Evolutionary conservation across 108 stramenopile species (phyloP).

Genomic region (Chaetoceros tenuissimus): DNA sequence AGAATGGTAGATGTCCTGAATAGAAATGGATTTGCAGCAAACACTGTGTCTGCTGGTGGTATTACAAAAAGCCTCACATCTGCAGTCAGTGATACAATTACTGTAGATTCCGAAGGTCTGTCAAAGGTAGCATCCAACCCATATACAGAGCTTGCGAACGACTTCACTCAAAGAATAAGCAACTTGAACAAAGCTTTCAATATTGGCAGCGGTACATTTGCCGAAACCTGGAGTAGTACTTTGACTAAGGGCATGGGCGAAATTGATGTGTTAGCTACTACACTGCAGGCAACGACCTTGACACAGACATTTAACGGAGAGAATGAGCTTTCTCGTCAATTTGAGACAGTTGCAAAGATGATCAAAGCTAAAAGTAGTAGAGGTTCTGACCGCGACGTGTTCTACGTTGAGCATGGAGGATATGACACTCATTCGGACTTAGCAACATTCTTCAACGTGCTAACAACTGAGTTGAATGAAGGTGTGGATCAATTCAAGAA

Average conservation of each 20-base stretch:
- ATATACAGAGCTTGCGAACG: not conserved
- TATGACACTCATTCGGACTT: constrained; percentile 22
- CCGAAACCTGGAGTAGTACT: constrained; percentile 32
- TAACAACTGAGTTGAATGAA: constrained; percentile 36
- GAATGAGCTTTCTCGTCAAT: not conserved
- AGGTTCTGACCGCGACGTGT: constrained; percentile 43
- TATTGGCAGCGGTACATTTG: constrained; percentile 29
- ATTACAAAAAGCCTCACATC: constrained; percentile 1
- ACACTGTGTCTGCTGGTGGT: constrained; percentile 14
- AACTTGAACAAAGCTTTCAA: constrained; percentile 29
- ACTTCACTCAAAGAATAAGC: not conserved
- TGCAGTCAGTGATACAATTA: not conserved
- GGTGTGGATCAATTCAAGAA: constrained; percentile 31
- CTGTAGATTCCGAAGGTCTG: not conserved
- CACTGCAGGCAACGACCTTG: not conserved
- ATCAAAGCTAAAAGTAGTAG: constrained; percentile 33
- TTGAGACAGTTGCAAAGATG: constrained; percentile 35
- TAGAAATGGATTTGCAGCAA: constrained; percentile 29
- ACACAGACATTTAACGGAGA: not conserved
- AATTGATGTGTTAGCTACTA: not conserved
- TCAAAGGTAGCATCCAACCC: not conserved
- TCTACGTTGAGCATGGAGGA: constrained; percentile 36
- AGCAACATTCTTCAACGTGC: constrained; percentile 4
- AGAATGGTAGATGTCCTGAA: constrained; percentile 31
- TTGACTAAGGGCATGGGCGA: constrained; percentile 22